A percentile compares a stretch with the other conserved stretches of the same genome.
Evolutionary conservation across 2,329 filamentous ascomycete genomes (phyloP).

Genomic region (Hymenoscyphus scutula): DNA sequence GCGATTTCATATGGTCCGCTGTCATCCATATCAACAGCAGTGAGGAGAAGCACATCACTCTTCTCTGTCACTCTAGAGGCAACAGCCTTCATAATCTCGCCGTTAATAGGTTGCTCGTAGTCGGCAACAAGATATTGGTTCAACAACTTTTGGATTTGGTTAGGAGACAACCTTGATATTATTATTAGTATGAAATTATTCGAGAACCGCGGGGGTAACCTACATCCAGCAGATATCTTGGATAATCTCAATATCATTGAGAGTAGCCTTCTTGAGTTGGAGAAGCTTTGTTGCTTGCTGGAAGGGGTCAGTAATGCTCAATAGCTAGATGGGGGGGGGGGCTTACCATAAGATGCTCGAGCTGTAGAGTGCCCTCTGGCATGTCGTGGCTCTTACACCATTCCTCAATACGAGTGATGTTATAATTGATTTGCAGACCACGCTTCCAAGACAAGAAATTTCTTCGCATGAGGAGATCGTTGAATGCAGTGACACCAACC

Average conservation of each 20-base stretch:
- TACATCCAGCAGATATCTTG: slow-evolving; percentile 99
- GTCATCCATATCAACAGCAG: slow-evolving; percentile 98
- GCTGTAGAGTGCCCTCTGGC: slow-evolving; percentile 94
- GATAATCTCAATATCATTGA: slow-evolving; percentile 99
- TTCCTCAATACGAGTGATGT: slow-evolving; percentile 98
- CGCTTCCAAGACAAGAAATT: slow-evolving; percentile 99
- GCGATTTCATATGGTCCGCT: slow-evolving; percentile 98
- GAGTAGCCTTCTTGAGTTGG: slow-evolving; percentile 96
- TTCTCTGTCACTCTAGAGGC: slow-evolving; percentile 97
- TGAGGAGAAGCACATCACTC: slow-evolving; percentile 89
- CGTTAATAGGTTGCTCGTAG: slow-evolving; percentile 98
- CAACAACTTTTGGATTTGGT: slow-evolving; percentile 97
- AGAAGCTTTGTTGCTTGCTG: slow-evolving; percentile 97
- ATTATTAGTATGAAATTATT: slow-evolving; percentile 12
- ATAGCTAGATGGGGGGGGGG: neutral
- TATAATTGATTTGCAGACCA: slow-evolving; percentile 99
- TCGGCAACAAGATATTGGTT: slow-evolving; percentile 99
- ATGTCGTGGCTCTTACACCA: slow-evolving; percentile 99
- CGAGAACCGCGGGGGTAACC: slow-evolving; percentile 42
- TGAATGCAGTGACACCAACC: slow-evolving; percentile 97
- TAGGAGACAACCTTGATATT: slow-evolving; percentile 76
- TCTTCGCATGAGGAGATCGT: slow-evolving; percentile 93
- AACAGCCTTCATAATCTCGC: slow-evolving; percentile 99
- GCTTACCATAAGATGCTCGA: slow-evolving; percentile 93
- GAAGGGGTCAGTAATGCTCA: slow-evolving; percentile 20